Conservation (phyloP, 176 grass and related monocot species). For the Areca catechu region DNA sequence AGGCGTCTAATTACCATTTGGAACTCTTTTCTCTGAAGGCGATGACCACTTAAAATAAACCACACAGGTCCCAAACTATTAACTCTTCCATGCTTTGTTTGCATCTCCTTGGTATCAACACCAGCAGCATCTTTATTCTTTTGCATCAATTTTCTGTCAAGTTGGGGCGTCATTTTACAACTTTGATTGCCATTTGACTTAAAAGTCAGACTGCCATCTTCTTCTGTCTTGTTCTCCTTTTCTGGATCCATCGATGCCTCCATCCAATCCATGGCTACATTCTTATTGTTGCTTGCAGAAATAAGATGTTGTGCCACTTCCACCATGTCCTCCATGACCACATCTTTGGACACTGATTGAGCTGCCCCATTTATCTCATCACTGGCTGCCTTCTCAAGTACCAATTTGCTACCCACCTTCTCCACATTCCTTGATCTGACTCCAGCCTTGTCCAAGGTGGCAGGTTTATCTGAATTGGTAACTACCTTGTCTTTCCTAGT, state of each 20-base stretch:
- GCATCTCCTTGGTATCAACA: constrained; percentile 9
- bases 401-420: neutral
- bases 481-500: neutral
- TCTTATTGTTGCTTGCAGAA: constrained; percentile 30
- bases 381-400: no score
- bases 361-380: neutral
- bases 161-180: constrained; percentile 10
- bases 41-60: constrained; percentile 82
- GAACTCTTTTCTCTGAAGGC: constrained; percentile 48
- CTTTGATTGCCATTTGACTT: constrained; percentile 14
- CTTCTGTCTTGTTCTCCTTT: constrained; percentile 51
- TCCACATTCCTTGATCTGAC: constrained; percentile 8
- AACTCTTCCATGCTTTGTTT: constrained; percentile 16
- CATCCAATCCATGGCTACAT: constrained; percentile 21
- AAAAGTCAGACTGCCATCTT: constrained; percentile 14
- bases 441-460: neutral
- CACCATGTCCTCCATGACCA: constrained; percentile 11
- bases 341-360: neutral
- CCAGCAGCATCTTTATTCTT: constrained; percentile 5
- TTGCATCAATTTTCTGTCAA: constrained; percentile 16
- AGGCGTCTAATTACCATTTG: constrained; percentile 44
- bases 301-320: constrained; percentile 20
- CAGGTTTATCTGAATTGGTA: neutral
- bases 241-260: constrained; percentile 29
- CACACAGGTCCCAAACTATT: constrained; percentile 19